phyloP scores from a whole-genome alignment of 257 asterid genomes.

The Primulina huaijiensis region DNA sequence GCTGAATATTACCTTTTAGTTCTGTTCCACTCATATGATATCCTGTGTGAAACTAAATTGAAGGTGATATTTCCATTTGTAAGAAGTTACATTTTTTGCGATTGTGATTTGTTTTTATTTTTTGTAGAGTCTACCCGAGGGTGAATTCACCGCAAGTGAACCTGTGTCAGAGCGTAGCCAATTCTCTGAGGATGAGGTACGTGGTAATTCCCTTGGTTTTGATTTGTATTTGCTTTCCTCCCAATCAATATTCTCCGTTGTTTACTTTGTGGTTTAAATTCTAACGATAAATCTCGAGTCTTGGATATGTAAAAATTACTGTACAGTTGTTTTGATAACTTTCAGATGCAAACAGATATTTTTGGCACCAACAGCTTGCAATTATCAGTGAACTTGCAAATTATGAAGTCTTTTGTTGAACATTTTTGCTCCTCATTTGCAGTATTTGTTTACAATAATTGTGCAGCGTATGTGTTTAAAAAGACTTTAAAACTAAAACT shows the following conservation, averaged over 20 bases:
- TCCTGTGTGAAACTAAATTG: neutral
- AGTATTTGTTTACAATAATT: constrained; percentile 1
- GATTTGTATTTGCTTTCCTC: neutral
- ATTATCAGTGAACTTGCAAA: too few relatives aligned
- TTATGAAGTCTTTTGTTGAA: neutral
- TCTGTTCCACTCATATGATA: neutral
- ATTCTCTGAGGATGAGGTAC: constrained; percentile 57
- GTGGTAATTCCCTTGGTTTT: constrained; percentile 23
- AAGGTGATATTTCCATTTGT: neutral
- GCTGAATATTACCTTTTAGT: constrained; percentile 2
- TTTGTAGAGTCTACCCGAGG: constrained; percentile 48
- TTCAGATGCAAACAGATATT: too few relatives aligned
- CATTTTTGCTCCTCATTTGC: neutral
- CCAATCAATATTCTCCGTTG: neutral
- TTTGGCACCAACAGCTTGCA: neutral
- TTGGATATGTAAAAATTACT: neutral
- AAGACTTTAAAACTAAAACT: neutral
- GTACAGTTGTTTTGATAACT: too few relatives aligned
- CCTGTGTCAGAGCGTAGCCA: constrained; percentile 48
- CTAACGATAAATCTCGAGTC: neutral
- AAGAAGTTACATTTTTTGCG: neutral
- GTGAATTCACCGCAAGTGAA: constrained; percentile 36
- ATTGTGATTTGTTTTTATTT: constrained; percentile 8
- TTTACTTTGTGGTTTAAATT: neutral
- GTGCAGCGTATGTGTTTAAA: neutral